A percentile compares a stretch with the other conserved stretches of the same genome.
Evolutionary conservation across 208 protist species (phyloP).

Genomic region (Trypanosoma melophagium): DNA sequence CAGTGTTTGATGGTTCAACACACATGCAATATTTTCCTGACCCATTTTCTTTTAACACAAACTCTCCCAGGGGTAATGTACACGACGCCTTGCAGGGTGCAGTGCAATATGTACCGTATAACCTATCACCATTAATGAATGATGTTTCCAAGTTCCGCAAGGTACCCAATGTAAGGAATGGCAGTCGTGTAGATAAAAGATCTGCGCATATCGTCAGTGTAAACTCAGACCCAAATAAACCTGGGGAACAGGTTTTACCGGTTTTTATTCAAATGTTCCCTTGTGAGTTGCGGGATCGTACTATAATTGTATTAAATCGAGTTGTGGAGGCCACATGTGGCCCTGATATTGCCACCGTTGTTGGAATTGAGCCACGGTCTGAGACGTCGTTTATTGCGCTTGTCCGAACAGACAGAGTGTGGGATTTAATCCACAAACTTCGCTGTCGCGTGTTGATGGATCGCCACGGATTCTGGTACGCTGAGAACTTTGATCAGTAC

Average conservation of each 20-base stretch:
- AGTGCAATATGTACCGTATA: background rate
- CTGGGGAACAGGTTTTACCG: conserved; percentile 23
- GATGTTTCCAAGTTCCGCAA: too few relatives aligned
- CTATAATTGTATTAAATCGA: conserved; percentile 59
- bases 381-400: conserved; percentile 76
- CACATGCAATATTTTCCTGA: background rate
- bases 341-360: conserved; percentile 37
- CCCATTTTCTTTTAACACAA: background rate
- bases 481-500: conserved; percentile 56
- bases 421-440: conserved; percentile 57
- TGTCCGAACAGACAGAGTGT: conserved; percentile 50
- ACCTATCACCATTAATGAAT: too few relatives aligned
- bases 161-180: too few relatives aligned
- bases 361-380: conserved; percentile 59
- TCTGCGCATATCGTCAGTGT: too few relatives aligned
- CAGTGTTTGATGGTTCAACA: background rate
- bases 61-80: background rate
- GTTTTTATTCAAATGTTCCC: conserved; percentile 86
- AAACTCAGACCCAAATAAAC: background rate
- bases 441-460: conserved; percentile 83
- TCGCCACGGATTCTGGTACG: conserved; percentile 80
- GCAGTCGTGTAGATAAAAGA: too few relatives aligned
- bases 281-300: conserved; percentile 64
- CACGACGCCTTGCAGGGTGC: background rate
- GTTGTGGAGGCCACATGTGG: conserved; percentile 52